Base-by-base conservation (phyloP, 73 alveolate genomes). In the Paramecium sexaurelia region DNA sequence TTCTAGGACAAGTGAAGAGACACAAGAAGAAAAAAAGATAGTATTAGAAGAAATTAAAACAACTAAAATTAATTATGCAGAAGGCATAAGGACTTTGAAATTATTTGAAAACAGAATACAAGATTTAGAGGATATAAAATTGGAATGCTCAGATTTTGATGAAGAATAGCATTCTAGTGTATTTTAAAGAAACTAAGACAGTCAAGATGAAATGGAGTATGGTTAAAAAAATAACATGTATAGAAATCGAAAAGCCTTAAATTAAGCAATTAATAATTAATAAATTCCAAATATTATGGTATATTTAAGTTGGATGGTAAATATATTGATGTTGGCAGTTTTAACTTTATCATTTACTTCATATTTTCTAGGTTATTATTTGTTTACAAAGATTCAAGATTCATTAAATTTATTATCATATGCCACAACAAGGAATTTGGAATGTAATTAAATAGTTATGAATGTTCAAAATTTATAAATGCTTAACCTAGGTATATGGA, bases 51-150 rank as follows among this genome's bases (percentile, higher is more conserved):
- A 61, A 26, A 61, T 2, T 61, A 36, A 26, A 61, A 61, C 17
- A 3, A 11, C 41, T 8, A 61, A 26, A 26, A 7, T 11, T 27
- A 73, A 73, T 17, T 73, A 73, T 73, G 87, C 66, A 4, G 87
- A 73, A 13, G 87, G 87, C 7, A 73, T 73, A 10, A 33, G 87
- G 19, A 73, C 87, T 33, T 35, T 73, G 15, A 73, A 39, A 36
- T 73, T 73, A 24, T 73, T 36, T 39, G 87, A 73, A 8, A 73
- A 73, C 5, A 73, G 87, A 39, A 17, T 73, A 15, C 19, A 73
- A 33, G 87, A 73, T 73, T 36, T 73, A 7, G 87, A 73, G 5
- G 87, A 73, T 11, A 73, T 33, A 13, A 36, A 22, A 73, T 33
- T 73, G 5, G 56, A 36, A n/a, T 36, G 11, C 7, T 73, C 87